Base-by-base conservation (phyloP, 73 alveolate species). In the Paramecium pentaurelia region DNA sequence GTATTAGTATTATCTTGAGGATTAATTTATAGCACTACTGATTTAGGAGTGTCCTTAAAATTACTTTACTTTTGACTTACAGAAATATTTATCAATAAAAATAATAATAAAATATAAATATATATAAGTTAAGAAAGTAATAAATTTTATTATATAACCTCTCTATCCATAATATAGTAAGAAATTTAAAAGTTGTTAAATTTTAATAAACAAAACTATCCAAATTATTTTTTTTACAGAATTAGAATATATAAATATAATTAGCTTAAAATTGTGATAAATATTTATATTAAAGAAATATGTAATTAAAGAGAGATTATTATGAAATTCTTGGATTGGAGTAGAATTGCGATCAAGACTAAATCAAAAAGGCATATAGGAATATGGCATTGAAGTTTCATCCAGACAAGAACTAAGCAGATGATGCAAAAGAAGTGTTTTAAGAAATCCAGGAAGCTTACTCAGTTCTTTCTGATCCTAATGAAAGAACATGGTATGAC, bases 401-500 rank as follows among this genome's bases (percentile, higher is more conserved):
- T 96, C 99, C 99, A 18, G 99, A 98, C 87, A 98, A 98, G 83
- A 98, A 98, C 71, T 92, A 95, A 64, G 49, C 91, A 22, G 93
- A 93, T 58, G 99, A 97, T 91, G 97, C 99, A 5, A 95, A 96
- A 64, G 95, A 92, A 44, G 85, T 86, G 71, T 98, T 97, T 94
- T 93, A 97, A 93, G 96, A 94, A 28, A 90, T 97, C 49, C 80
- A 93, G n/a, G 99, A 98, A 86, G 99, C 99, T 25, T 96, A 96
- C 92, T 71, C 93, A n/a, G 96, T 95, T 8, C 96, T 98, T 12
- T 94, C 98, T 0, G 99, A 98, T 73, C 99, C 99, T 8, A 95
- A 98, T 20, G 99, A 97, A 90, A 93, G 98, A 86, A 96, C 98
- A 25, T 98, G 99, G 98, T 98, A 98, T 86, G 99, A 98, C 88